Base-by-base conservation (phyloP, 805 yeast species). In the Sungouiella thailandica region DNA sequence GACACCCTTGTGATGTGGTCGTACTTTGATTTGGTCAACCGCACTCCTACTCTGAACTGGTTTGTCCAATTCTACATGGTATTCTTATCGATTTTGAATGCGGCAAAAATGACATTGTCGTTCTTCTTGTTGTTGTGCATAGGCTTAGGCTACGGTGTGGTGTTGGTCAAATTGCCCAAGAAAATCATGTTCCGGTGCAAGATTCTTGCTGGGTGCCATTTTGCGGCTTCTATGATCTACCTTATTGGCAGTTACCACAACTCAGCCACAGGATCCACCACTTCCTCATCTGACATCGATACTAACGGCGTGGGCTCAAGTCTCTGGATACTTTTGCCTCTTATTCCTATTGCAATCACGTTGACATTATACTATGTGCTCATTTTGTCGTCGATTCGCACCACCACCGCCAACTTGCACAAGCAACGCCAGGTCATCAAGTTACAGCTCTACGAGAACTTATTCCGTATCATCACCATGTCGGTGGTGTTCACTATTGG, bases 141-240 rank as follows among this genome's bases (percentile, higher is more conserved):
- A 36, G 73, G 94, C 10, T 68, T 89, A 45, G 99, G 99, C 25
- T 93, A 89, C 60, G 97, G 97, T 42, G 88, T 93, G 30, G 97
- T 93, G 31, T 78, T 76, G 52, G 88, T 96, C 29, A 82, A 88
- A 42, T 72, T 93, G 40, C 84, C 88, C 29, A 76, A 76, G 56
- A 75, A 76, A 35, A 51, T 71, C 18, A 86, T 93, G 96, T 67
- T 79, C 49, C 78, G 50, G 37, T 61, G 69, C 47, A 67, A 67
- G 41, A 54, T 67, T n/a, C 49, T 67, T 27, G 72, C 71, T 7
- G 70, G 52, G 0, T 34, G 41, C 24, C 68, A 65, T 40, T 66
- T 67, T 47, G 44, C 44, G 5, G 56, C 70, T 1, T 50, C 66
- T 3, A 46, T 61, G 39, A 37, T 54, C 9, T 66, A 65, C 37